Conservation (phyloP, 1,139 yeast species). For the Meyerozyma elateridarum region DNA sequence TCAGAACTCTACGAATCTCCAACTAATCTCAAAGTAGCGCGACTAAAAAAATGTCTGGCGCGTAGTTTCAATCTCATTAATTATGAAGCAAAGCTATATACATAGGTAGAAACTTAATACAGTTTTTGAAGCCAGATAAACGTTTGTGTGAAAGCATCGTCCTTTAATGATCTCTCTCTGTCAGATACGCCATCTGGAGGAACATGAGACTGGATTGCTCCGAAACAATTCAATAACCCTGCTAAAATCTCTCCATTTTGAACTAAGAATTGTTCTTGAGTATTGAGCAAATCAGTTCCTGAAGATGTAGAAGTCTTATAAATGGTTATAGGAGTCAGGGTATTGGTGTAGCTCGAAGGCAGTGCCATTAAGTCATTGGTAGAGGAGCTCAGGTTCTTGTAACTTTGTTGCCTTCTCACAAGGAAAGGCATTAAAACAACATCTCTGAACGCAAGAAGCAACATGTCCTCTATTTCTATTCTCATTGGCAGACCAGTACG, state of each 20-base stretch:
- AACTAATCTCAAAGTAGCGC: no score
- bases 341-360: conserved; percentile 7
- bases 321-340: conserved; percentile 4
- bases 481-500: conserved; percentile 8
- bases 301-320: conserved; percentile 10
- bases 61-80: no score
- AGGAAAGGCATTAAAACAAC: conserved; percentile 28
- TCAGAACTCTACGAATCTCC: no score
- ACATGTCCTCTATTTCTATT: conserved; percentile 27
- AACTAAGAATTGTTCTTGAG: conserved; percentile 9
- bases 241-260: conserved; percentile 5
- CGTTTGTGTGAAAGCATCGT: conserved; percentile 16
- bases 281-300: conserved; percentile 6
- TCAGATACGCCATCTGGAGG: conserved; percentile 17
- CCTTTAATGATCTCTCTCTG: conserved; percentile 18
- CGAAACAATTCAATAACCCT: conserved; percentile 20
- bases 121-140: conserved; percentile 20
- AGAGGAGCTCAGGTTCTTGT: background rate
- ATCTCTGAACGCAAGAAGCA: conserved; percentile 30
- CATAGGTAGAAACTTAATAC: no score
- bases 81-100: no score
- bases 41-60: no score
- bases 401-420: conserved; percentile 13
- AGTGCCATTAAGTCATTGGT: conserved; percentile 2
- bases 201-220: conserved; percentile 18